phyloP scores from a whole-genome alignment of 768 basidiomycete genomes.

The Naganishia antarctica region DNA sequence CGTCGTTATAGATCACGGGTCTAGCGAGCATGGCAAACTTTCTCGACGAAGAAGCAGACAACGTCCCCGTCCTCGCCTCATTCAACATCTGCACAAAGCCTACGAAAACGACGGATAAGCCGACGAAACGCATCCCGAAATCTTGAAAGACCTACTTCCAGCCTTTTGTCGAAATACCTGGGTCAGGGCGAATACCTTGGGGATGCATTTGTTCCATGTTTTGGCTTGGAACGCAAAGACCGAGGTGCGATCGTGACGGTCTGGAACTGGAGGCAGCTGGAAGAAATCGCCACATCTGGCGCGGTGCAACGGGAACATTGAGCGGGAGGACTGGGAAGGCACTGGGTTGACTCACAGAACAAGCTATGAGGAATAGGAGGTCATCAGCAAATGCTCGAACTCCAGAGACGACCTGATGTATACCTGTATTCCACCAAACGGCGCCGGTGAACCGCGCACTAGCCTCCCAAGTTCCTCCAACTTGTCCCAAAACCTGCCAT shows the following conservation, averaged over 20 bases:
- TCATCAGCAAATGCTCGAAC: background rate
- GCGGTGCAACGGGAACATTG: too few relatives aligned
- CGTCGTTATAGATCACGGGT: constrained; percentile 19
- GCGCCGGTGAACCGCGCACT: background rate
- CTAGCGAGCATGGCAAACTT: constrained; percentile 15
- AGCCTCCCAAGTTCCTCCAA: constrained; percentile 15
- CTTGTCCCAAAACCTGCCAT: constrained; percentile 28
- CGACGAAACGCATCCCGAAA: background rate
- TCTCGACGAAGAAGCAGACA: constrained; percentile 6
- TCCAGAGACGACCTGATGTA: background rate
- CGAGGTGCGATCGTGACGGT: constrained; percentile 17
- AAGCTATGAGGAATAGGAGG: constrained; percentile 1
- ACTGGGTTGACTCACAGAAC: constrained; percentile 15
- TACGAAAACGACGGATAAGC: background rate
- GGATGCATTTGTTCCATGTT: constrained; percentile 19
- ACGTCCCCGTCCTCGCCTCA: constrained; percentile 18
- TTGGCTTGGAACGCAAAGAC: constrained; percentile 26
- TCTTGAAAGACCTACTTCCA: constrained; percentile 8
- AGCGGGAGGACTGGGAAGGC: background rate
- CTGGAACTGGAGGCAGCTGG: constrained; percentile 28
- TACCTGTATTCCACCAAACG: constrained; percentile 28
- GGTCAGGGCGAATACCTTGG: constrained; percentile 6
- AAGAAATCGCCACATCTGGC: constrained; percentile 23
- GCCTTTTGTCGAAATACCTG: constrained; percentile 26
- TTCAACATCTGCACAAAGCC: constrained; percentile 28